Base-by-base conservation (phyloP, 1,284 basidiomycete species). In the Ganoderma lucidum region DNA sequence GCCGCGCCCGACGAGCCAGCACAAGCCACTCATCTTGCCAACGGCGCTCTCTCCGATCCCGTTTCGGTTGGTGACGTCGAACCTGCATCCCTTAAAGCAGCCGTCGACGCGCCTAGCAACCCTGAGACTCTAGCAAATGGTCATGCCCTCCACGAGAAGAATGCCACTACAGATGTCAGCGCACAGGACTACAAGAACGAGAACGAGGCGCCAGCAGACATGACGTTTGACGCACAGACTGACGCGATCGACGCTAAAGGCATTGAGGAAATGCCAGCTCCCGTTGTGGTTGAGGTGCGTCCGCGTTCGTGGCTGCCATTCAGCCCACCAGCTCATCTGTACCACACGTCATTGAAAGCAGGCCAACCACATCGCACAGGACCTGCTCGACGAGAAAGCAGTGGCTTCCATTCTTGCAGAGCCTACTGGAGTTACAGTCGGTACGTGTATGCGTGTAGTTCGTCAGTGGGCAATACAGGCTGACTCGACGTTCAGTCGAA, bases 1-100 rank as follows among this genome's bases (percentile, higher is more conserved):
- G 75, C 75, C 62, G 77, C 76, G 67, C 76, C 74, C 67, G 75
- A 74, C 28, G 75, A 72, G 67, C 69, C 70, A 67, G 70, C 69
- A 45, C 73, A 71, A 64, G 61, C 71, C 63, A 64, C 62, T 12
- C 69, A 62, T 61, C 63, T 70, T 30, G 44, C 73, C 35, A 67
- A 71, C 37, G 72, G 73, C 63, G 59, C 71, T 41, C 56, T 71
- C 6, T 70, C 58, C 61, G 63, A n/a, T 32, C 61, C 17, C 42
- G 15, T 58, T 64, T 14, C 64, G 4, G 64, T 55, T 35, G 66
- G 65, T 63, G 64, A 70, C 55, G 64, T 71, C 51, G 70, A 72
- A n/a, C 55, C 56, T 14, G 45, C 60, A 32, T 61, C 64, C 32
- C 42, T 42, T 28, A 53, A 53, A 42, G 66, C 70, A 32, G 62